Evolutionary conservation across 2,329 filamentous ascomycete genomes (phyloP).

Genomic region (Fusarium sp.): DNA sequence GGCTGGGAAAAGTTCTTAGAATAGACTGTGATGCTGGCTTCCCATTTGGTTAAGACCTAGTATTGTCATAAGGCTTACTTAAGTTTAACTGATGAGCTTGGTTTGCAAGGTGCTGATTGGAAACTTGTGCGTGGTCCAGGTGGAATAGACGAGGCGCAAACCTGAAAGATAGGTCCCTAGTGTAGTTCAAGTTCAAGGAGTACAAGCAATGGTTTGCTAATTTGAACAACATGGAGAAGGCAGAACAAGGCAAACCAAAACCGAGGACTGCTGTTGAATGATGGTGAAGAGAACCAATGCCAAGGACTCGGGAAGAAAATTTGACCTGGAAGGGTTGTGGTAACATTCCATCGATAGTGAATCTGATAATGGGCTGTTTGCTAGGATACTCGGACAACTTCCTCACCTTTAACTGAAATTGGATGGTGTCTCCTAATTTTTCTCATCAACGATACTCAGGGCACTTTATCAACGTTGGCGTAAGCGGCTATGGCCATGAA

Average conservation of each 20-base stretch:
- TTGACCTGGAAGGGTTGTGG: background rate
- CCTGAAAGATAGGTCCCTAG: too few relatives aligned
- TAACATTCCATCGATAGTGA: constrained; percentile 12
- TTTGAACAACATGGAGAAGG: background rate
- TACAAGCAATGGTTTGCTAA: background rate
- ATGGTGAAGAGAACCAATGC: background rate
- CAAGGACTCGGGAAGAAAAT: background rate
- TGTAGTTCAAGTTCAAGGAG: background rate
- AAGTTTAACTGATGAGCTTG: background rate
- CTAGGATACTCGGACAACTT: constrained; percentile 18
- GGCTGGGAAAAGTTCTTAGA: background rate
- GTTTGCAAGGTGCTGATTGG: background rate
- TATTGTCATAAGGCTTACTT: background rate
- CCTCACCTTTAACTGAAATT: background rate
- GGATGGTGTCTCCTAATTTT: background rate
- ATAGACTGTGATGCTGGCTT: background rate
- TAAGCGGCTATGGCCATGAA: background rate
- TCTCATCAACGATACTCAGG: background rate
- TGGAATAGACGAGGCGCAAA: background rate
- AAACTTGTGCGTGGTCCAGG: background rate
- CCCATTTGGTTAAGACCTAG: background rate
- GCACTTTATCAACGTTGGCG: background rate
- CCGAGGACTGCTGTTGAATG: background rate
- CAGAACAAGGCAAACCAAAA: background rate
- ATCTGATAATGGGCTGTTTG: constrained; percentile 1